A percentile compares a stretch with the other conserved stretches of the same genome.
These are phyloP conservation scores for Trypanosoma theileri DNA, from an alignment of 208 protist species.

Conservation along the genomic window DNA sequence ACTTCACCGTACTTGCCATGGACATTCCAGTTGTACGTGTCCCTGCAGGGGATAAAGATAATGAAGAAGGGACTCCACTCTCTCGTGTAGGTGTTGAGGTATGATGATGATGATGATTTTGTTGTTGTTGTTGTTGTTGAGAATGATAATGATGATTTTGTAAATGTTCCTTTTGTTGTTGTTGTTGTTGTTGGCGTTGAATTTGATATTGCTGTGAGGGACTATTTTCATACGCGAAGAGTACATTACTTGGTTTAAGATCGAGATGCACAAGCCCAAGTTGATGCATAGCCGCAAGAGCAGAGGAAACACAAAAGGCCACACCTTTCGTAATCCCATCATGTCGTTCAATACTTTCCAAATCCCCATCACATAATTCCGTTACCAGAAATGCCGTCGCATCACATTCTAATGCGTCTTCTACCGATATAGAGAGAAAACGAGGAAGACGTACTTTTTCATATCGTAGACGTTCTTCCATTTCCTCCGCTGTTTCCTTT, in stretches of 20 bases:
- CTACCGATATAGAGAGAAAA: conserved; percentile 77
- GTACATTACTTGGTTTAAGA: conserved; percentile 86
- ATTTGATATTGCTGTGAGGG: conserved; percentile 33
- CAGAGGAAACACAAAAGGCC: conserved; percentile 78
- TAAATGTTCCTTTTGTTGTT: conserved; percentile 8
- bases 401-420: conserved; percentile 66
- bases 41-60: background rate
- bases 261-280: conserved; percentile 83
- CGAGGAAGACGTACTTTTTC: conserved; percentile 51
- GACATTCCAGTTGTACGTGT: background rate
- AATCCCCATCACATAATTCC: conserved; percentile 84
- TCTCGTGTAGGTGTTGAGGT: no score
- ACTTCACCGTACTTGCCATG: conserved; percentile 46
- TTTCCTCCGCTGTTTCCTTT: conserved; percentile 28
- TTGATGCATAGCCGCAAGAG: conserved; percentile 75
- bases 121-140: background rate
- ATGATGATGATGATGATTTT: conserved; percentile 2
- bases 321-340: conserved; percentile 59
- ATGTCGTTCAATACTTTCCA: conserved; percentile 64
- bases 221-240: conserved; percentile 73
- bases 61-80: background rate
- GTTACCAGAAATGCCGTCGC: conserved; percentile 77
- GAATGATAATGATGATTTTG: background rate
- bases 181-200: conserved; percentile 1
- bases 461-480: conserved; percentile 33